phyloP scores from a whole-genome alignment of 495 filamentous ascomycete species.

The Cetradonia linearis region DNA sequence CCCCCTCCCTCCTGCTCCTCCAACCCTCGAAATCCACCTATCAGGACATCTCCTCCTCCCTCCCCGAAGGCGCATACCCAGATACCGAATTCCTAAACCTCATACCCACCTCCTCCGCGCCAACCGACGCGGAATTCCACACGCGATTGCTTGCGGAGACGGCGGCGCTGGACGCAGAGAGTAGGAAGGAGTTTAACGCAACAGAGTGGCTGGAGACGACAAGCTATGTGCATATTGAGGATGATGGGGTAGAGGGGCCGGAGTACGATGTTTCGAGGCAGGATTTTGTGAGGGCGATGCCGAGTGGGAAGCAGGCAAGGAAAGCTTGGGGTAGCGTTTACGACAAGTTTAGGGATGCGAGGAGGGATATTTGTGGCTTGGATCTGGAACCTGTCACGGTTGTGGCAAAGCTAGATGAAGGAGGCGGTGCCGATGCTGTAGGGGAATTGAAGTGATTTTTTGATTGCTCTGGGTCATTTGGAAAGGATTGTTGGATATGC shows the following conservation, averaged over 20 bases:
- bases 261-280: slow-evolving; percentile 35
- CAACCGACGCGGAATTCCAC: slow-evolving; percentile 23
- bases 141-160: slow-evolving; percentile 21
- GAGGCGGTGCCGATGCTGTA: neutral
- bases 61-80: slow-evolving; percentile 19
- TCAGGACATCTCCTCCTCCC: slow-evolving; percentile 3
- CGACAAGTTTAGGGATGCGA: slow-evolving; percentile 26
- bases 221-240: slow-evolving; percentile 35
- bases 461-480: too few species aligned
- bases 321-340: slow-evolving; percentile 36
- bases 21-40: slow-evolving; percentile 21
- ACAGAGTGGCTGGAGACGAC: slow-evolving; percentile 30
- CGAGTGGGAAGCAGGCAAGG: slow-evolving; percentile 33
- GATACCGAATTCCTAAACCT: slow-evolving; percentile 20
- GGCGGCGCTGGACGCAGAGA: slow-evolving; percentile 18
- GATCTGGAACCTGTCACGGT: slow-evolving; percentile 25
- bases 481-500: too few species aligned
- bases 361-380: slow-evolving; percentile 32
- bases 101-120: slow-evolving; percentile 17
- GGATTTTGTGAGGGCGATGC: slow-evolving; percentile 28
- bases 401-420: neutral
- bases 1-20: slow-evolving; percentile 23
- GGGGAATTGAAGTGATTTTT: neutral
- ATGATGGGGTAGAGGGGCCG: slow-evolving; percentile 36
- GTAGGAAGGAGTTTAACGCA: slow-evolving; percentile 30